Conservation (phyloP, 2,329 filamentous ascomycete species). For the Teratosphaeria gauchensis region DNA sequence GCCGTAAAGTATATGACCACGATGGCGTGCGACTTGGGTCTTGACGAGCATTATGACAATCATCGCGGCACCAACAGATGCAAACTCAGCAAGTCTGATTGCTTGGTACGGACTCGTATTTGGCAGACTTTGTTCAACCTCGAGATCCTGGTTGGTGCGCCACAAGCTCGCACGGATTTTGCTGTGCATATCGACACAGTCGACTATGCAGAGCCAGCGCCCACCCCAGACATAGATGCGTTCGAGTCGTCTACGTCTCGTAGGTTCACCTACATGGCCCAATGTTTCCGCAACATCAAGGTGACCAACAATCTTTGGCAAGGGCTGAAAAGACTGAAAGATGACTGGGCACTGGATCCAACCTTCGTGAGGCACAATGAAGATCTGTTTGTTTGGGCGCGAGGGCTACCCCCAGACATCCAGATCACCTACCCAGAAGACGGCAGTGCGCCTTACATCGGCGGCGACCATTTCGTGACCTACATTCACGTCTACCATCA, state of each 20-base stretch:
- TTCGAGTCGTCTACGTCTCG: constrained; percentile 68
- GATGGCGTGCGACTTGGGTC: constrained; percentile 83
- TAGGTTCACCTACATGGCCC: constrained; percentile 73
- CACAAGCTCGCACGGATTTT: constrained; percentile 72
- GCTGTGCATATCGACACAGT: constrained; percentile 66
- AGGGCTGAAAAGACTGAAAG: constrained; percentile 61
- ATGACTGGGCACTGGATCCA: constrained; percentile 81
- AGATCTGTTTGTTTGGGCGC: constrained; percentile 64
- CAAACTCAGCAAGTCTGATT: constrained; percentile 60
- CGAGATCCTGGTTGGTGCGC: constrained; percentile 86
- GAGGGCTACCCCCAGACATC: constrained; percentile 68
- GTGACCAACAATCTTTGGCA: constrained; percentile 67
- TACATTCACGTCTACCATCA: constrained; percentile 88
- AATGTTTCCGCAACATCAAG: constrained; percentile 67
- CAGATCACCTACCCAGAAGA: constrained; percentile 68
- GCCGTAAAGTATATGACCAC: constrained; percentile 82
- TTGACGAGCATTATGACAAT: constrained; percentile 75
- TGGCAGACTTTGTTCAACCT: constrained; percentile 84
- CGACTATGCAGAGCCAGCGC: constrained; percentile 59
- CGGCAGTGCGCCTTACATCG: constrained; percentile 69
- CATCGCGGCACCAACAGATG: constrained; percentile 65
- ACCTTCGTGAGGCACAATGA: constrained; percentile 72
- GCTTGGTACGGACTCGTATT: constrained; percentile 71
- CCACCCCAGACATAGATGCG: constrained; percentile 58
- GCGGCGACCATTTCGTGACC: constrained; percentile 71